Conservation (phyloP, 176 grass and related monocot species). For the Lolium rigidum region DNA sequence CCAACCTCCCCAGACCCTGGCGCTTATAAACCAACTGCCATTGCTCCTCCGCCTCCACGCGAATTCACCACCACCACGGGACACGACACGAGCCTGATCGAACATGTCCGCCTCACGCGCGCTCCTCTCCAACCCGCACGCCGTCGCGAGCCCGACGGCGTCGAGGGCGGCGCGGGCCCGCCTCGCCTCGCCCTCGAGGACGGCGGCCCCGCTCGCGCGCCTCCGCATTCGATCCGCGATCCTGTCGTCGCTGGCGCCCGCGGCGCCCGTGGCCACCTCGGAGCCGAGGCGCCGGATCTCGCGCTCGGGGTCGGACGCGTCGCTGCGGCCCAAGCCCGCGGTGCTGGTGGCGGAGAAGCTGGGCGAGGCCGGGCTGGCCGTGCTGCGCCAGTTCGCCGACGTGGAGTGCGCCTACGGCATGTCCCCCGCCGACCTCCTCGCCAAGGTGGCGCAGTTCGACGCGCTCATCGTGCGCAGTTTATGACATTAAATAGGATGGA, state of each 20-base stretch:
- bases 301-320: not conserved
- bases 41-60: not conserved
- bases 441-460: slow-evolving; percentile 60
- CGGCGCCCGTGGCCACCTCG: not conserved
- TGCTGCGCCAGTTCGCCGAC: slow-evolving; percentile 58
- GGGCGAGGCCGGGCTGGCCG: slow-evolving; percentile 60
- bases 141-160: not conserved
- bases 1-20: slow-evolving; percentile 8
- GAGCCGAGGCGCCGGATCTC: slow-evolving; percentile 15
- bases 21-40: slow-evolving; percentile 31
- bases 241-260: slow-evolving; percentile 41
- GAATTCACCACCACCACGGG: not conserved
- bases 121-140: slow-evolving; percentile 41
- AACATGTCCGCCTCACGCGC: slow-evolving; percentile 62
- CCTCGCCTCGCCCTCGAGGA: slow-evolving; percentile 20
- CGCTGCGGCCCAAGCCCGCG: slow-evolving; percentile 49
- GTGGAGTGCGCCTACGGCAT: slow-evolving; percentile 75
- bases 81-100: not conserved
- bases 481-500: too few relatives aligned
- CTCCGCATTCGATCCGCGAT: slow-evolving; percentile 36
- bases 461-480: slow-evolving; percentile 83
- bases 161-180: not conserved
- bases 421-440: slow-evolving; percentile 57
- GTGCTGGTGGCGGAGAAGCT: slow-evolving; percentile 81
- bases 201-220: not conserved